Base-by-base conservation (phyloP, 2,329 filamentous ascomycete species). In the Aureobasidium sp. region DNA sequence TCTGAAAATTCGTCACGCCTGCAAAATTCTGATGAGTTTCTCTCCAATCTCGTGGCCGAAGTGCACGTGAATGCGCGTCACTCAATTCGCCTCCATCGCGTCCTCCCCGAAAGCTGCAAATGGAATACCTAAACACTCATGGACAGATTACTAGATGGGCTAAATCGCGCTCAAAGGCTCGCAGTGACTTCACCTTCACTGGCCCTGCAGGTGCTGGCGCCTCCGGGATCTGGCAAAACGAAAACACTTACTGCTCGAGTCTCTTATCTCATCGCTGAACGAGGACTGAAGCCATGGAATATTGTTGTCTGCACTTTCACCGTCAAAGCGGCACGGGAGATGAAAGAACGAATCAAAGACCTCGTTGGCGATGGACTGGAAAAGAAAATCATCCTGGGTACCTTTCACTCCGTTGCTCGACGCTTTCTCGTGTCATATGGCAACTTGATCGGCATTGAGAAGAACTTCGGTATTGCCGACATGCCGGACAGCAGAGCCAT, bases 281-380 rank as follows among this genome's bases (percentile, higher is more conserved):
- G 84, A 68, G 84, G 87, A 45, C 84, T 90, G 68, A 83, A 85
- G 62, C 93, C 93, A 70, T 86, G 89, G 77, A 91, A 97, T 76
- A 86, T 97, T 69, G 87, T 99, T 64, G 93, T 97, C 64, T 94
- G 93, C 65, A 97, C 93, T 0, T 99, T 99, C 72, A 99, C 94
- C 1, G 91, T 96, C 73, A 97, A 97, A 74, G 92, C 94, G 0
- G 90, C 92, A 20, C 84, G 82, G 20, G 93, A 97, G 77, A 99
- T 99, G 93, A 91, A 91, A 70, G 86, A 91, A 70, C 85, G 93
- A 8, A 90, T 97, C 62, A 85, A 87, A 0, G 87, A 83, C 63
- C 82, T 90, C n/a, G 80, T 97, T n/a, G 91, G 91, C 1, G 83
- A 88, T 64, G 87, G 87, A 6, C 77, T 87, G 17, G 89, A 91